Base-by-base conservation (phyloP, 1,139 yeast species). In the Kurtzmaniella quercitrusa region DNA sequence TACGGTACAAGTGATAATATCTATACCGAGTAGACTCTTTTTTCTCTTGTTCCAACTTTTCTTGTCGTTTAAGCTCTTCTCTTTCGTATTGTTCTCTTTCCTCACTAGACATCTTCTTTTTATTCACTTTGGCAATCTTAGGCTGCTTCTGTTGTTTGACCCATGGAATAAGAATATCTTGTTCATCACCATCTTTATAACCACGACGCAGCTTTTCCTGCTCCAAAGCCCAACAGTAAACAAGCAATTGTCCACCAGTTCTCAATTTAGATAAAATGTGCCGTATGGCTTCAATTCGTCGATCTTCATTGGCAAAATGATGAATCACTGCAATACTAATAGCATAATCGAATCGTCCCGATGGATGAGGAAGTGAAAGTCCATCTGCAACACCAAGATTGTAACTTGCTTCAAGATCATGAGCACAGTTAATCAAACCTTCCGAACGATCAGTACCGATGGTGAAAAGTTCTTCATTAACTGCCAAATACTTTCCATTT, bases 181-280 rank as follows among this genome's bases (percentile, higher is more conserved):
- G 98, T 41, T 87, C 89, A 78, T 85, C 91, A 3, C 94, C 95
- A 48, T 80, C 88, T 51, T 84, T 82, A 64, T 88, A 91, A 0
- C 97, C 97, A 50, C 97, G 71, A 46, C 96, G 71, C 0, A 96
- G 86, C 30, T 71, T 76, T 48, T 83, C 87, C 60, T 93, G 98
- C 52, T 94, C 98, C 42, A 93, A 65, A 0, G 98, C 98, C 98
- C 98, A 93, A 44, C 95, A 95, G 57, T 91, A 91, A 12, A 93
- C 75, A 50, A 94, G 66, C 0, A 88, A 84, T 44, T 75, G 77
- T 1, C 96, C 96, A 1, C 80, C 80, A 0, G 54, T 47, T 38
- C 60, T 71, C 40, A 93, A 60, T 45, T 80, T 80, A 14, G 80
- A 63, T 33, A 93, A 59, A 2, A 91, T 83, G 46, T 83, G 85